A percentile compares a stretch with the other conserved stretches of the same genome.
These are phyloP conservation scores for Emmonsia crescens DNA, from an alignment of 2,329 filamentous ascomycete genomes.

Conservation along the genomic window DNA sequence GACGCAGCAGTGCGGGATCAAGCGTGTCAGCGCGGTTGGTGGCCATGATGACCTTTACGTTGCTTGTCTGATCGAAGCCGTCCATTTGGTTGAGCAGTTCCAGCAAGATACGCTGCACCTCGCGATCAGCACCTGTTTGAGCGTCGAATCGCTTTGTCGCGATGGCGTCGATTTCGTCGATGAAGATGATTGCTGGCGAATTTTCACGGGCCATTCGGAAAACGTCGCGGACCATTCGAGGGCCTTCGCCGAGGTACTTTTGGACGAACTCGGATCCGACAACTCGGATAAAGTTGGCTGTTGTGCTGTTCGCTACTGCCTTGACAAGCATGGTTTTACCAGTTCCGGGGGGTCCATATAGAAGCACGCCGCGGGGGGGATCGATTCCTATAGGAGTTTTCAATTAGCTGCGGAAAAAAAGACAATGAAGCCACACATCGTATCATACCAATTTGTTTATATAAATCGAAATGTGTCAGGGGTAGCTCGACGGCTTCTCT, in stretches of 20 bases:
- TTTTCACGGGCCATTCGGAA: slow-evolving; percentile 99
- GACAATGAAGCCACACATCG: background rate
- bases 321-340: slow-evolving; percentile 98
- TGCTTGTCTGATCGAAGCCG: slow-evolving; percentile 95
- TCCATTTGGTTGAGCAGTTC: slow-evolving; percentile 99
- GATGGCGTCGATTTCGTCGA: slow-evolving; percentile 98
- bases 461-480: slow-evolving; percentile 93
- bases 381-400: slow-evolving; percentile 53
- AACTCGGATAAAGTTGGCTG: slow-evolving; percentile 94
- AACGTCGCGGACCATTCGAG: slow-evolving; percentile 96
- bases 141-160: slow-evolving; percentile 99
- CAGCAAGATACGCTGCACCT: slow-evolving; percentile 95
- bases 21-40: slow-evolving; percentile 97
- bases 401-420: background rate
- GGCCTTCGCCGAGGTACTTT: slow-evolving; percentile 95
- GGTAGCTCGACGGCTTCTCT: slow-evolving; percentile 94
- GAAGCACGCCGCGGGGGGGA: slow-evolving; percentile 85
- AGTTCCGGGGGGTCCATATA: slow-evolving; percentile 92
- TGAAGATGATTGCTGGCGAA: slow-evolving; percentile 97
- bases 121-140: slow-evolving; percentile 92
- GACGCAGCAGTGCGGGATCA: slow-evolving; percentile 86
- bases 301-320: slow-evolving; percentile 95
- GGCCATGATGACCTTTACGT: slow-evolving; percentile 99
- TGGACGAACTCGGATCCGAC: slow-evolving; percentile 98
- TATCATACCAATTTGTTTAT: slow-evolving; percentile 79